These are phyloP conservation scores for Entomortierella chlamydospora DNA, from an alignment of 192 early-diverging fungal species.

Conservation along the genomic window DNA sequence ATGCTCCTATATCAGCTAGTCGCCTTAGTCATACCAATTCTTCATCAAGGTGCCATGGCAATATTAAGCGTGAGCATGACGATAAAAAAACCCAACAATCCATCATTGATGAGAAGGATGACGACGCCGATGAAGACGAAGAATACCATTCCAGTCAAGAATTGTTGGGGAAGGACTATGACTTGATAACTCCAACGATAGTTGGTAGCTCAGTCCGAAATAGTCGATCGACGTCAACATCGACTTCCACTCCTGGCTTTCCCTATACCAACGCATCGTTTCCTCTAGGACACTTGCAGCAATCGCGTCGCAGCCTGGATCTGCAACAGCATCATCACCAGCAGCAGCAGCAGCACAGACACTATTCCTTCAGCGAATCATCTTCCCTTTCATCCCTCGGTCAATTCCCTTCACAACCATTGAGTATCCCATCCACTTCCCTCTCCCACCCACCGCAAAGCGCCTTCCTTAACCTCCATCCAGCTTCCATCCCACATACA, in stretches of 20 bases:
- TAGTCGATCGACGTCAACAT: slow-evolving; percentile 14
- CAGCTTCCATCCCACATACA: not conserved
- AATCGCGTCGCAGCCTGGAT: slow-evolving; percentile 10
- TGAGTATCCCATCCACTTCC: slow-evolving; percentile 9
- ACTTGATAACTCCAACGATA: slow-evolving; percentile 5
- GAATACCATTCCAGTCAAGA: slow-evolving; percentile 34
- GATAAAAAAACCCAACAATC: slow-evolving; percentile 3
- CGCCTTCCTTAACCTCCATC: slow-evolving; percentile 6
- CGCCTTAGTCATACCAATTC: slow-evolving; percentile 11
- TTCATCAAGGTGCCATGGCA: slow-evolving; percentile 10
- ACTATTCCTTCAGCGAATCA: slow-evolving; percentile 26
- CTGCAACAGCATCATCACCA: slow-evolving; percentile 15
- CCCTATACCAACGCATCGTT: not conserved
- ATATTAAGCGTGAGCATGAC: slow-evolving; percentile 11
- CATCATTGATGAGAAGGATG: not conserved
- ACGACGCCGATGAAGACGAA: slow-evolving; percentile 21
- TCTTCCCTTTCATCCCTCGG: slow-evolving; percentile 20
- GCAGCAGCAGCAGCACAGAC: slow-evolving; percentile 22
- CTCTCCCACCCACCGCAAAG: slow-evolving; percentile 17
- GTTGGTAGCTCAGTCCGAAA: not conserved
- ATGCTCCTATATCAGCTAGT: not conserved
- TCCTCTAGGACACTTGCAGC: slow-evolving; percentile 1
- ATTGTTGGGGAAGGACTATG: slow-evolving; percentile 25
- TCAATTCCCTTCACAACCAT: slow-evolving; percentile 4
- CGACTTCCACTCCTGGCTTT: slow-evolving; percentile 1